Conservation (phyloP, 78 protist species). For the Dictyostelium brefeldianum region DNA sequence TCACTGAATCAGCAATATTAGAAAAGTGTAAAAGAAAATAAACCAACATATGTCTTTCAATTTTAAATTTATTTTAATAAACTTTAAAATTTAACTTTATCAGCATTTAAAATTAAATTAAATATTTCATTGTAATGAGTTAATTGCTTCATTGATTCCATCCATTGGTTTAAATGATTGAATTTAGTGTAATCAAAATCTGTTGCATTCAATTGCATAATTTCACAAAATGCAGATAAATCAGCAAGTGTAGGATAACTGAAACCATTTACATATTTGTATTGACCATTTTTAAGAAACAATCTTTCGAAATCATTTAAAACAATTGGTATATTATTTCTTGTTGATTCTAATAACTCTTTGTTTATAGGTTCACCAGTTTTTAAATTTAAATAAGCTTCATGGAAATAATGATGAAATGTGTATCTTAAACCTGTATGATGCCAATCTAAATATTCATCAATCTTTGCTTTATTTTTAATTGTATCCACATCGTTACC, state of each 20-base stretch:
- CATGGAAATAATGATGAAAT: not conserved
- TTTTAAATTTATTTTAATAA: too few species aligned
- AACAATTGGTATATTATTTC: not conserved
- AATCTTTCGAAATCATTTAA: conserved; percentile 8
- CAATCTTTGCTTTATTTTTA: not conserved
- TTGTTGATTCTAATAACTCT: not conserved
- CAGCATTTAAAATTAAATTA: too few species aligned
- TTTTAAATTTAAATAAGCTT: too few species aligned
- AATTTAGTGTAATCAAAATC: not conserved
- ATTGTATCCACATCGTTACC: not conserved
- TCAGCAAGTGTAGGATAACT: conserved; percentile 13
- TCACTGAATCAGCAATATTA: too few species aligned
- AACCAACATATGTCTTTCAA: too few species aligned
- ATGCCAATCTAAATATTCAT: conserved; percentile 47
- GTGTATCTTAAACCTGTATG: conserved; percentile 4
- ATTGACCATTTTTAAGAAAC: not conserved
- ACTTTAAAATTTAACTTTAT: too few species aligned
- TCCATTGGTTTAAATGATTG: not conserved
- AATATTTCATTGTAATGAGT: not conserved
- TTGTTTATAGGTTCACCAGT: not conserved
- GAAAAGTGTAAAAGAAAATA: too few species aligned
- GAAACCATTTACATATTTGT: not conserved
- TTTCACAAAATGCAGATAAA: conserved; percentile 23
- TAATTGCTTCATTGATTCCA: conserved; percentile 4
- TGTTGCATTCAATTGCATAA: conserved; percentile 2